Evolutionary conservation across 2,329 filamentous ascomycete genomes (phyloP).

Genomic region (Phoma sp.): DNA sequence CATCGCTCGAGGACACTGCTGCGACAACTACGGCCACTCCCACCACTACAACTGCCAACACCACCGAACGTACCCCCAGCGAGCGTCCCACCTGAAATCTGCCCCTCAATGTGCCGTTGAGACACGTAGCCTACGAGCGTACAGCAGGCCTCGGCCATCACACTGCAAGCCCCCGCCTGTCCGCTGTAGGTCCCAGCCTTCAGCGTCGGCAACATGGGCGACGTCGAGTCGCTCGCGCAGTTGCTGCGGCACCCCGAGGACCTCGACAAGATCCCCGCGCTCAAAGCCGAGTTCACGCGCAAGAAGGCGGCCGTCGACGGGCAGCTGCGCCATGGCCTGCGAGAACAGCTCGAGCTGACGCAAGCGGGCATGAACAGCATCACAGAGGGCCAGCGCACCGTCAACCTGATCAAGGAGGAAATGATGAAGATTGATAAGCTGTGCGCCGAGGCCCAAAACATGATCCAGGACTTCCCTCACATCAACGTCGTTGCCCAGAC

Average conservation of each 20-base stretch:
- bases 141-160: too few species aligned
- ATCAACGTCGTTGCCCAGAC: conserved; percentile 93
- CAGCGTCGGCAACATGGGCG: conserved; percentile 59
- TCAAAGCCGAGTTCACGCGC: conserved; percentile 91
- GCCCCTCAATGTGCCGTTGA: too few species aligned
- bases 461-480: conserved; percentile 94
- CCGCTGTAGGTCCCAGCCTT: background rate
- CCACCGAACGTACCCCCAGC: too few species aligned
- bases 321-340: conserved; percentile 84
- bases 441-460: conserved; percentile 95
- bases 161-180: background rate
- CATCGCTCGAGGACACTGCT: background rate
- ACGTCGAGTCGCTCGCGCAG: conserved; percentile 74
- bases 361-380: conserved; percentile 91
- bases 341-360: conserved; percentile 92
- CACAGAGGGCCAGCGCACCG: conserved; percentile 86
- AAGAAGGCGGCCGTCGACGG: conserved; percentile 93
- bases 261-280: conserved; percentile 88
- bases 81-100: too few species aligned
- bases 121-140: too few species aligned
- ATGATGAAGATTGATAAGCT: conserved; percentile 98
- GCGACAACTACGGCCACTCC: background rate
- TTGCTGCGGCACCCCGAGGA: conserved; percentile 94
- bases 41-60: too few species aligned
- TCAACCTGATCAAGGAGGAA: conserved; percentile 94